Conservation (phyloP, 768 basidiomycete genomes). For the Suillus fuscotomentosus region DNA sequence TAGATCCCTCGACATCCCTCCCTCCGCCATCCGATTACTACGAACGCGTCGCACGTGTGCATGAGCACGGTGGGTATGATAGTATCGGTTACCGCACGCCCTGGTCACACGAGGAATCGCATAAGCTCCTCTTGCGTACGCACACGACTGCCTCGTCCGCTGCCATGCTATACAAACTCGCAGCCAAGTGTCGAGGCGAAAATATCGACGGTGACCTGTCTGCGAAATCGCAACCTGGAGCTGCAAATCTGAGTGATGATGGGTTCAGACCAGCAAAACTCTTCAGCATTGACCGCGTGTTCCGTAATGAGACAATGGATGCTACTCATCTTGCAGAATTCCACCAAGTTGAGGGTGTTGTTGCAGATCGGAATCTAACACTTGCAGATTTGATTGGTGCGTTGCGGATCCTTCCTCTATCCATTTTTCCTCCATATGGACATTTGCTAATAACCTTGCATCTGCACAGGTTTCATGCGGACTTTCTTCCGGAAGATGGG, state of each 20-base stretch:
- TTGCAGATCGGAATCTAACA: constrained; percentile 90
- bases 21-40: constrained; percentile 83
- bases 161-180: constrained; percentile 91
- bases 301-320: constrained; percentile 98
- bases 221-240: constrained; percentile 17
- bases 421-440: background rate
- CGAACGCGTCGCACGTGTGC: constrained; percentile 76
- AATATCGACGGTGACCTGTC: constrained; percentile 23
- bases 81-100: constrained; percentile 97
- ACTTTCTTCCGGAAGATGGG: constrained; percentile 99
- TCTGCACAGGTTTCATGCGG: constrained; percentile 85
- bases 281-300: constrained; percentile 97
- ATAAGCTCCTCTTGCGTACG: constrained; percentile 89
- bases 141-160: constrained; percentile 96
- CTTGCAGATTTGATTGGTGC: constrained; percentile 93
- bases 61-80: constrained; percentile 85
- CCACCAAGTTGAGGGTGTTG: constrained; percentile 99
- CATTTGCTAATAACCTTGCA: background rate
- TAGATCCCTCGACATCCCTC: constrained; percentile 79
- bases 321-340: constrained; percentile 99
- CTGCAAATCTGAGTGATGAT: constrained; percentile 37
- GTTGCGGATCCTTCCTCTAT: constrained; percentile 14
- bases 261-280: constrained; percentile 91
- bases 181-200: constrained; percentile 77
- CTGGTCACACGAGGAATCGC: constrained; percentile 90